Evolutionary conservation across 75 land plant species (phyloP), one percentile per base, ranked within the genome.

Genomic region (Cunninghamia lanceolata): DNA sequence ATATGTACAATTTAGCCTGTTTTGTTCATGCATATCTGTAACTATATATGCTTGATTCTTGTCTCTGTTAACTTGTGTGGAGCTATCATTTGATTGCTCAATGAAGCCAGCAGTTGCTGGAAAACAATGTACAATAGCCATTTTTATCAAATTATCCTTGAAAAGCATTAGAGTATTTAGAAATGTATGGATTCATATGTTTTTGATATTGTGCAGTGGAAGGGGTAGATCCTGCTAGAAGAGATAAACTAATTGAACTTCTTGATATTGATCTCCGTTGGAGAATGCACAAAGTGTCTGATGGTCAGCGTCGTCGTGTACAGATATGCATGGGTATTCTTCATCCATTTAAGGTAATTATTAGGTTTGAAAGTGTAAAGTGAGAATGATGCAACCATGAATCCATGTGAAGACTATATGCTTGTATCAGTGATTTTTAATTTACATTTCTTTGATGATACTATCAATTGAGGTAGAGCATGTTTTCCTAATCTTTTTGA

Each of bases 251-350:
- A 82, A 94, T 98, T 88, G 95, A 96, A 53, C 91, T 97, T 43
- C 94, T 97, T 82, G 99, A 97, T 84, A 97, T 98, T 82, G 94
- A 98, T 88, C 88, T 98, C 45, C 90, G 90, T 21, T 98, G 99
- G 99, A 88, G 95, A 86, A 98, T 98, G 99, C 99, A 98, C 86
- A 98, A 96, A 86, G 99, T 98, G 39, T 98, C 99, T 40, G 99
- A 98, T 90, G 99, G 99, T 38, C 99, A 98, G 87, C 90, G 99
- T 13, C 92, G 99, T 16, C 89, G 99, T 36, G 99, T 98, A 66
- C 99, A 98, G 86, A 96, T 98, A 2, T 98, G 99, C 84, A 94
- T 98, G 99, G 99, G 99, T 42, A 95, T 98, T 86, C 94, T 98
- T 76, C 95, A 92, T 84, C 99, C 99, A 15, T 98, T 92, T 82